phyloP scores from a whole-genome alignment of 495 filamentous ascomycete species.

The Xylaria sp. region DNA sequence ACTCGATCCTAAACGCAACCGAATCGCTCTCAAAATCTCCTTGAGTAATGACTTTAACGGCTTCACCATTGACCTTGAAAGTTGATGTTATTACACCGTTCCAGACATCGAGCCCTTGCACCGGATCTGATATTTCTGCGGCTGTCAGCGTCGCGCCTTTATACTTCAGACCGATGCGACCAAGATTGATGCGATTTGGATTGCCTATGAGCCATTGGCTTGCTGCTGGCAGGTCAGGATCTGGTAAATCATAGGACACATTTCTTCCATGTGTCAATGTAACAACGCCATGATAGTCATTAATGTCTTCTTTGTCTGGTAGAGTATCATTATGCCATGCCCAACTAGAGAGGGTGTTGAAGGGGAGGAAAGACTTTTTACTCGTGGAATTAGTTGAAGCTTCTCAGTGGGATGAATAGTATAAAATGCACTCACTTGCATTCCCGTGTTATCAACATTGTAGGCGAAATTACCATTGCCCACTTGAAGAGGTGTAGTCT shows the following conservation, averaged over 20 bases:
- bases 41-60: conserved; percentile 44
- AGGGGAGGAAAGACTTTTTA: conserved; percentile 58
- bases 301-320: conserved; percentile 35
- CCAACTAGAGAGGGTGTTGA: conserved; percentile 56
- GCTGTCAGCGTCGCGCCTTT: conserved; percentile 41
- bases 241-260: conserved; percentile 52
- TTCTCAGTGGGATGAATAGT: background rate
- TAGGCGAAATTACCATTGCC: conserved; percentile 64
- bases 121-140: conserved; percentile 32
- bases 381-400: conserved; percentile 4
- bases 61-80: conserved; percentile 40
- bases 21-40: conserved; percentile 48
- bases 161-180: conserved; percentile 53
- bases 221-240: conserved; percentile 44
- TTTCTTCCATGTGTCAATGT: conserved; percentile 50
- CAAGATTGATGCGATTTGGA: conserved; percentile 55
- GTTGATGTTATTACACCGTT: conserved; percentile 45
- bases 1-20: conserved; percentile 45
- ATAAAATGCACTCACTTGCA: conserved; percentile 43
- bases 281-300: conserved; percentile 38
- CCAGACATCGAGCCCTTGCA: conserved; percentile 48
- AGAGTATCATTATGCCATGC: conserved; percentile 54
- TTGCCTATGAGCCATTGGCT: conserved; percentile 54
- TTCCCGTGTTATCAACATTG: conserved; percentile 59
- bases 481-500: conserved; percentile 57